These are phyloP conservation scores for Venturia oleaginea DNA, from an alignment of 2,329 filamentous ascomycete species.

Conservation along the genomic window DNA sequence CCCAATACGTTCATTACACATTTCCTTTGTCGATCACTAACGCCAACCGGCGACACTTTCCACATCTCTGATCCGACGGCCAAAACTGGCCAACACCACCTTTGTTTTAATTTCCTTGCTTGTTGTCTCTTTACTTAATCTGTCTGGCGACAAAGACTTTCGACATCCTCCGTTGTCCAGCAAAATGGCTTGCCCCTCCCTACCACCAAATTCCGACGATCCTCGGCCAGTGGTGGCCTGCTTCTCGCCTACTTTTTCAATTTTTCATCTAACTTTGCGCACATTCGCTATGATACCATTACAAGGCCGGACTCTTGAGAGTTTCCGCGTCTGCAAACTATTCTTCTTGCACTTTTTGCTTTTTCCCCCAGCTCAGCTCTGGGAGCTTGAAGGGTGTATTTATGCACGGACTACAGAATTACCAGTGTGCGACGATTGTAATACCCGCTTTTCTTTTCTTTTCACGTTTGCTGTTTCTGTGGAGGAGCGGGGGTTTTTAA, in stretches of 20 bases:
- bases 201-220: too few relatives aligned
- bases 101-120: slow-evolving; percentile 18
- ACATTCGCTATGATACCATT: not conserved
- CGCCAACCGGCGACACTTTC: not conserved
- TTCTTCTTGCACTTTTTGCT: too few relatives aligned
- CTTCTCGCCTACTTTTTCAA: not conserved
- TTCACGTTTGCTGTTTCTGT: not conserved
- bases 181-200: not conserved
- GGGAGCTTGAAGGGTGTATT: not conserved
- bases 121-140: slow-evolving; percentile 13
- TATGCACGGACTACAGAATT: not conserved
- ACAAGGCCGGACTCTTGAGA: not conserved
- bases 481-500: not conserved
- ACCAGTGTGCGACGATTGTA: not conserved
- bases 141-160: slow-evolving; percentile 5
- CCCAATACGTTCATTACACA: slow-evolving; percentile 13
- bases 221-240: not conserved
- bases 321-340: not conserved
- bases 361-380: not conserved
- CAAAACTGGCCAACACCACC: not conserved
- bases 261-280: not conserved
- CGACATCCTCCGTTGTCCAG: not conserved
- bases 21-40: slow-evolving; percentile 16
- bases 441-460: slow-evolving; percentile 9
- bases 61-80: not conserved